phyloP scores from a whole-genome alignment of 176 grass and related monocot species.

The Phoenix dactylifera region DNA sequence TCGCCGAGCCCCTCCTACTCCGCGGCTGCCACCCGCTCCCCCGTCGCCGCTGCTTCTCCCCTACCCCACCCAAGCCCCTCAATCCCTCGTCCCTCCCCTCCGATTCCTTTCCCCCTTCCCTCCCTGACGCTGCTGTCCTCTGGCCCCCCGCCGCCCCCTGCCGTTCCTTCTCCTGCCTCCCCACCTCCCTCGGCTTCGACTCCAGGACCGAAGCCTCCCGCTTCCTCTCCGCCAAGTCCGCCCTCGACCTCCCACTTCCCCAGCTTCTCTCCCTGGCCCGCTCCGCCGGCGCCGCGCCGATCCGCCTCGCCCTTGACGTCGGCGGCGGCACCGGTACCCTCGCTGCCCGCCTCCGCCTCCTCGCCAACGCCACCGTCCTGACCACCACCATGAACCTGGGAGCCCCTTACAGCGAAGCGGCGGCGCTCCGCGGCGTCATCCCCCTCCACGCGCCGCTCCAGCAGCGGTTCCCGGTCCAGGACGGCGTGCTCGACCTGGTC shows the following conservation, averaged over 20 bases:
- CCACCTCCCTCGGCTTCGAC: slow-evolving; percentile 45
- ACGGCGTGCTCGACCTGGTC: slow-evolving; percentile 71
- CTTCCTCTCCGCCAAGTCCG: slow-evolving; percentile 38
- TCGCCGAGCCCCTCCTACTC: slow-evolving; percentile 71
- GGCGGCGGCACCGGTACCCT: slow-evolving; percentile 75
- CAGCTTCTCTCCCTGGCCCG: slow-evolving; percentile 79
- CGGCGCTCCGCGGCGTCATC: slow-evolving; percentile 59
- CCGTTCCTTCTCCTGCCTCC: slow-evolving; percentile 21
- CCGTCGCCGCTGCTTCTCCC: slow-evolving; percentile 29
- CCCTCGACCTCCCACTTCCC: slow-evolving; percentile 68
- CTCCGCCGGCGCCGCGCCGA: slow-evolving; percentile 51
- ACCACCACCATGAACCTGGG: slow-evolving; percentile 82
- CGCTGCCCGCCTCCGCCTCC: slow-evolving; percentile 53
- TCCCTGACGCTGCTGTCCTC: slow-evolving; percentile 27
- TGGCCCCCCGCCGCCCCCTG: slow-evolving; percentile 2
- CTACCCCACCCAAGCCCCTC: slow-evolving; percentile 37
- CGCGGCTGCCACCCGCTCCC: slow-evolving; percentile 70
- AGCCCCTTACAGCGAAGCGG: slow-evolving; percentile 70
- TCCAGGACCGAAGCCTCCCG: slow-evolving; percentile 34
- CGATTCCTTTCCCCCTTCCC: too few relatives aligned
- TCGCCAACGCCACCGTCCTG: slow-evolving; percentile 66
- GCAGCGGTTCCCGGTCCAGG: slow-evolving; percentile 69
- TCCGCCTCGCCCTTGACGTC: slow-evolving; percentile 67
- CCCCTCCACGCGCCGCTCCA: slow-evolving; percentile 80
- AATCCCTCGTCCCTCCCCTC: slow-evolving; percentile 12